These are phyloP conservation scores for Neurospora tetraspora DNA, from an alignment of 495 filamentous ascomycete species.

Conservation along the genomic window DNA sequence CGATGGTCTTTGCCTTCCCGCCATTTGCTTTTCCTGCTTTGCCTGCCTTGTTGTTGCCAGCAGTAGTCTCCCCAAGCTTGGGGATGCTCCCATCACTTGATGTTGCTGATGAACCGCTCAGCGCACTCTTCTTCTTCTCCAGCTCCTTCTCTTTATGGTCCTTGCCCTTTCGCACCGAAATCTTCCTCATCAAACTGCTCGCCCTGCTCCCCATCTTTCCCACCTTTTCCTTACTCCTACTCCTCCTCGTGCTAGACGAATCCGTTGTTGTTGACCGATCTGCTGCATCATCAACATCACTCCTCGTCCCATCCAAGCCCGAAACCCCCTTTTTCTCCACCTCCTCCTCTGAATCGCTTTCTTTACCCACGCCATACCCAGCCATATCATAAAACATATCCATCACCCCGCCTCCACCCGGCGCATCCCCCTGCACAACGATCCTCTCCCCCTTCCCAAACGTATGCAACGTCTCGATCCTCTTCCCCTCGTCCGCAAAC, in stretches of 20 bases:
- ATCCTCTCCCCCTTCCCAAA: conserved; percentile 66
- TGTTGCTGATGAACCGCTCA: neutral
- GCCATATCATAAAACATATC: conserved; percentile 45
- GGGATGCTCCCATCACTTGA: neutral
- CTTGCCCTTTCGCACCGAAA: conserved; percentile 10
- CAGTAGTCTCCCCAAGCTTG: neutral
- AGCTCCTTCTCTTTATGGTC: conserved; percentile 3
- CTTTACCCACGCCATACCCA: conserved; percentile 23
- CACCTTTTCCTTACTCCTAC: conserved; percentile 13
- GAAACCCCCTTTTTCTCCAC: conserved; percentile 16
- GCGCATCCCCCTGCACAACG: conserved; percentile 51
- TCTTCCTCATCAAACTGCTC: conserved; percentile 13
- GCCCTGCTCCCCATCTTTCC: conserved; percentile 6
- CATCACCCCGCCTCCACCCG: conserved; percentile 34
- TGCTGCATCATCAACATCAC: neutral
- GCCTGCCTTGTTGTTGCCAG: neutral
- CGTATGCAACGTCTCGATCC: conserved; percentile 72
- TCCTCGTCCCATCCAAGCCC: conserved; percentile 9
- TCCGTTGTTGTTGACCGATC: neutral
- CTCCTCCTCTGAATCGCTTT: conserved; percentile 12
- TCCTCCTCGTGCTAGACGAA: neutral
- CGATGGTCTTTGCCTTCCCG: conserved; percentile 19
- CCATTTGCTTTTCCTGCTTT: conserved; percentile 3
- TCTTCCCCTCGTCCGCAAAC: conserved; percentile 76
- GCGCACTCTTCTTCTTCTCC: neutral